A percentile compares a stretch with the other conserved stretches of the same genome.
Conservation (phyloP, 1,284 basidiomycete genomes). For the Boletellus deceptivus region DNA sequence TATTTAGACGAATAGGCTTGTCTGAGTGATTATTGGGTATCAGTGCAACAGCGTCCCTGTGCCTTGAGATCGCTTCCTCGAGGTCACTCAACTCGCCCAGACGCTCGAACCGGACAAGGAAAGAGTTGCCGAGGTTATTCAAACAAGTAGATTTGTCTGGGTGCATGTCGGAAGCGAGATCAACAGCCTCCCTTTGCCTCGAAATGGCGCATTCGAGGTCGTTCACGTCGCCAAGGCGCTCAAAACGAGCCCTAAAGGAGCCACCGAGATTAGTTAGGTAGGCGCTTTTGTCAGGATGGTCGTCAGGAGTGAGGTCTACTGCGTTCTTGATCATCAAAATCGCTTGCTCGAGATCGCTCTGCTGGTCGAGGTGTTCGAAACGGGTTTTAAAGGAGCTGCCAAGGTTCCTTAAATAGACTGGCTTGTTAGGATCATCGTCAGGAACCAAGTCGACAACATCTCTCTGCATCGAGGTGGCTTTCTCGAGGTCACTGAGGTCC, state of each 20-base stretch:
- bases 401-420: neutral
- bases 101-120: slow-evolving; percentile 3
- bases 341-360: slow-evolving; percentile 1
- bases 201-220: slow-evolving; percentile 12
- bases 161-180: neutral
- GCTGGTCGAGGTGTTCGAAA: neutral
- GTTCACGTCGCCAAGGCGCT: neutral
- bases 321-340: neutral
- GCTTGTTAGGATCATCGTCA: neutral
- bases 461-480: neutral
- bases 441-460: neutral
- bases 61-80: slow-evolving; percentile 4
- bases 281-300: neutral
- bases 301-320: neutral
- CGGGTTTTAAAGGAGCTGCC: neutral
- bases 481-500: slow-evolving; percentile 5
- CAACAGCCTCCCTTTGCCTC: neutral
- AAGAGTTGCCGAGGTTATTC: neutral
- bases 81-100: slow-evolving; percentile 3
- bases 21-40: neutral
- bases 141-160: neutral
- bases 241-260: slow-evolving; percentile 2
- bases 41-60: neutral
- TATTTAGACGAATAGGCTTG: neutral
- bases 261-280: slow-evolving; percentile 1